Base-by-base conservation (phyloP, 2,329 filamentous ascomycete species). In the Mycosphaerelloides madeirae region DNA sequence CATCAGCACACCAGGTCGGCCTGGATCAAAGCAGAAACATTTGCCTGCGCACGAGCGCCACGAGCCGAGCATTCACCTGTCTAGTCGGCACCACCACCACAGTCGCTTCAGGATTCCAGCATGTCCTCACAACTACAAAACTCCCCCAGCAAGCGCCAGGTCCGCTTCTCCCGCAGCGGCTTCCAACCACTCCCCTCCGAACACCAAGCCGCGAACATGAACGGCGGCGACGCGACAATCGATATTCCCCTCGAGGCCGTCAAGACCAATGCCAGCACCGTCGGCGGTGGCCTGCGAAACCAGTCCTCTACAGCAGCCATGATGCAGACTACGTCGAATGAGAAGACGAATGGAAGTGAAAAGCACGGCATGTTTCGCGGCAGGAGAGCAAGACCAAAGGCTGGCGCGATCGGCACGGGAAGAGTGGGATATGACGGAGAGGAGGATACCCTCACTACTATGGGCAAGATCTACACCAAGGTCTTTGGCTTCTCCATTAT, bases 401-500 rank as follows among this genome's bases (percentile, higher is more conserved):
- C 65, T 56, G 60, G 36, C 48, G 41, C 43, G 28, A 43, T 33
- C 33, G 49, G 45, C 19, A 51, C 48, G 11, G 50, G 56, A 7
- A 41, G 38, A 47, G 58, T 63, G 37, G 58, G 63, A 15, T 66
- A 66, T 31, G 65, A 68, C 41, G 68, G 66, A 3, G 75, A 78
- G 41, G 75, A 80, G 53, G 75, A 77, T 45, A 76, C 71, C 2
- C 54, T 83, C 51, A 83, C 74, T 32, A 68, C 68, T 38, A 77
- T 83, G 71, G 80, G 80, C 38, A 71, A 68, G 49, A 61, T 84
- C 43, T 83, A 83, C 65, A 71, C 72, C 57, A 77, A 76, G 56
- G 72, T 84, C 42, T 65, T 80, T 54, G 75, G 81, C 56, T 82
- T 78, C 65, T 81, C 78, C 43, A 74, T 83, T 49, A 55, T 83